A percentile compares a stretch with the other conserved stretches of the same genome.
Evolutionary conservation across 2,329 filamentous ascomycete genomes (phyloP).

Genomic region (Rachicladosporium sp.): DNA sequence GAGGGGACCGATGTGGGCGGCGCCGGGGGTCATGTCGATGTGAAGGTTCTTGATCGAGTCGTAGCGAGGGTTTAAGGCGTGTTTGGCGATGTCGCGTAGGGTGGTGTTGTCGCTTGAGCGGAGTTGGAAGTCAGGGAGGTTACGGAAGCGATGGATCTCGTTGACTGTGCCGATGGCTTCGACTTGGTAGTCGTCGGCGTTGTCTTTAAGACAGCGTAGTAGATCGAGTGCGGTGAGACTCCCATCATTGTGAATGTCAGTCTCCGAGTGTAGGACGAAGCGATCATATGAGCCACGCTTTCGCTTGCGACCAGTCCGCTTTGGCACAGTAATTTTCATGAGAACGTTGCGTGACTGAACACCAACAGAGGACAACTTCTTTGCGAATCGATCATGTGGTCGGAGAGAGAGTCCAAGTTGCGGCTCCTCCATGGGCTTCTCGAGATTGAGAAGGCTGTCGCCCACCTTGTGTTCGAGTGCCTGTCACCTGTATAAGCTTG

Average conservation of each 20-base stretch:
- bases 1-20: constrained; percentile 52
- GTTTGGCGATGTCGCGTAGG: constrained; percentile 57
- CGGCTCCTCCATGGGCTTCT: constrained; percentile 31
- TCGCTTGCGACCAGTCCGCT: constrained; percentile 71
- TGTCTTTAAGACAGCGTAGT: constrained; percentile 20
- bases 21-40: constrained; percentile 51
- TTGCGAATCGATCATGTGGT: constrained; percentile 65
- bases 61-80: constrained; percentile 56
- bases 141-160: constrained; percentile 76
- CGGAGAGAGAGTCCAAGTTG: constrained; percentile 61
- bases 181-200: constrained; percentile 15
- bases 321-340: constrained; percentile 76
- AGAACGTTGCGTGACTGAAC: constrained; percentile 70
- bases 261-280: constrained; percentile 9
- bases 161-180: constrained; percentile 45
- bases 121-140: constrained; percentile 69
- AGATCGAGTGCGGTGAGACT: constrained; percentile 18
- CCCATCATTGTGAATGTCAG: background rate
- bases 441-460: constrained; percentile 15
- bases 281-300: constrained; percentile 64
- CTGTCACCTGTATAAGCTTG: constrained; percentile 7
- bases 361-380: constrained; percentile 65
- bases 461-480: constrained; percentile 21
- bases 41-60: constrained; percentile 52
- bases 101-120: constrained; percentile 37